A percentile compares a stretch with the other conserved stretches of the same genome.
Conservation (phyloP, 345 rosid genomes). For the Ricinus communis region DNA sequence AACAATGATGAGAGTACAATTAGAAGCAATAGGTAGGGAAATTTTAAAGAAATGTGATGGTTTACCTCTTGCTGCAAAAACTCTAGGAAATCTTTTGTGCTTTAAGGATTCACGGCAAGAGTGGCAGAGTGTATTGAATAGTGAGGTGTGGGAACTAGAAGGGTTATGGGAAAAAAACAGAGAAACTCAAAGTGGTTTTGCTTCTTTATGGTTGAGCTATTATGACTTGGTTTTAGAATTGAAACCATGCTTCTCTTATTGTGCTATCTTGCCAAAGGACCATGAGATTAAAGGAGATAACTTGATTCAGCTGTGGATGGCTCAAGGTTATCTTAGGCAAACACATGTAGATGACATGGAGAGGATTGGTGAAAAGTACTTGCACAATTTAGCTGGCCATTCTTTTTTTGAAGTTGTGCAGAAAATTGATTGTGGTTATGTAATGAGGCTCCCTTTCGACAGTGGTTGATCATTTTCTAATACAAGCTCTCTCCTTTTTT, state of each 20-base stretch:
- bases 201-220: conserved; percentile 18
- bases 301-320: conserved; percentile 20
- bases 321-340: conserved; percentile 10
- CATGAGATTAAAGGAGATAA: neutral
- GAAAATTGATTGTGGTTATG: neutral
- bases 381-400: neutral
- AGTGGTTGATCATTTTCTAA: no score
- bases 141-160: conserved; percentile 16
- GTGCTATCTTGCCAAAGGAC: conserved; percentile 18
- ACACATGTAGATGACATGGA: neutral
- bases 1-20: neutral
- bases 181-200: conserved; percentile 11
- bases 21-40: conserved; percentile 2
- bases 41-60: conserved; percentile 3
- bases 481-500: no score
- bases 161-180: conserved; percentile 10
- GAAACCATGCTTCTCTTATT: conserved; percentile 5
- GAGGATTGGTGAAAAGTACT: neutral
- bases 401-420: conserved; percentile 2
- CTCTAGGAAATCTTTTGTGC: conserved; percentile 12
- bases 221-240: neutral
- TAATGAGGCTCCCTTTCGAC: no score
- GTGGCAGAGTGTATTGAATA: conserved; percentile 23
- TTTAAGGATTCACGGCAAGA: neutral
- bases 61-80: conserved; percentile 12